Evolutionary conservation across 169 alveolate species (phyloP).

Genomic region (Eimeria necatrix): DNA sequence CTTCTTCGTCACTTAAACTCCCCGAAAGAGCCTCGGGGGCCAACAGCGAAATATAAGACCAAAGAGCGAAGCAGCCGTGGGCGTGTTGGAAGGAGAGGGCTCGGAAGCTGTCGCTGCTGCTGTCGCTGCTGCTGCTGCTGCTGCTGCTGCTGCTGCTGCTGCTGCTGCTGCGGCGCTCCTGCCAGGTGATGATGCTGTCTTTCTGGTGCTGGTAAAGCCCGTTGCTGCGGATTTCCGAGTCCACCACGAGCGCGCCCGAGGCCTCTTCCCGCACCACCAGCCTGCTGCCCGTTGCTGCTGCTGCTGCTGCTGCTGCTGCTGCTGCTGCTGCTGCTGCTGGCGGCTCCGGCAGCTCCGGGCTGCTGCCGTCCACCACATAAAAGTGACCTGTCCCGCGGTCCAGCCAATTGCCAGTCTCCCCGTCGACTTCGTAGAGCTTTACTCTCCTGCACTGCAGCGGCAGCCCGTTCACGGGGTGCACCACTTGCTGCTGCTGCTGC

Average conservation of each 20-base stretch:
- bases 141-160: no score
- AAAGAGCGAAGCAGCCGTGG: conserved; percentile 83
- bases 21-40: conserved; percentile 31
- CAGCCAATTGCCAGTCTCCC: conserved; percentile 26
- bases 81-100: conserved; percentile 84
- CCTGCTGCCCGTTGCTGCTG: neutral
- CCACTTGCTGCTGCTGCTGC: neutral
- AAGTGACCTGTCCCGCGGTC: conserved; percentile 53
- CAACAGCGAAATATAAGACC: conserved; percentile 32
- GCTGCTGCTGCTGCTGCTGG: neutral
- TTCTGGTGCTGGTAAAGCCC: conserved; percentile 31
- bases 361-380: conserved; percentile 23
- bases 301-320: neutral
- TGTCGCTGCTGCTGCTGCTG: no score
- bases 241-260: conserved; percentile 1
- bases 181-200: conserved; percentile 85
- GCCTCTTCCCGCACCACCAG: conserved; percentile 38
- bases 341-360: neutral
- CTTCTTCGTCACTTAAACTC: conserved; percentile 21
- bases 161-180: conserved; percentile 83
- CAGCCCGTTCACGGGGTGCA: conserved; percentile 45
- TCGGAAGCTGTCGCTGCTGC: conserved; percentile 82
- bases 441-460: conserved; percentile 17
- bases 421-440: conserved; percentile 62
- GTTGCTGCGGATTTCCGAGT: neutral